Conservation (phyloP, 2,329 filamentous ascomycete genomes). For the Monosporascus cannonballus region DNA sequence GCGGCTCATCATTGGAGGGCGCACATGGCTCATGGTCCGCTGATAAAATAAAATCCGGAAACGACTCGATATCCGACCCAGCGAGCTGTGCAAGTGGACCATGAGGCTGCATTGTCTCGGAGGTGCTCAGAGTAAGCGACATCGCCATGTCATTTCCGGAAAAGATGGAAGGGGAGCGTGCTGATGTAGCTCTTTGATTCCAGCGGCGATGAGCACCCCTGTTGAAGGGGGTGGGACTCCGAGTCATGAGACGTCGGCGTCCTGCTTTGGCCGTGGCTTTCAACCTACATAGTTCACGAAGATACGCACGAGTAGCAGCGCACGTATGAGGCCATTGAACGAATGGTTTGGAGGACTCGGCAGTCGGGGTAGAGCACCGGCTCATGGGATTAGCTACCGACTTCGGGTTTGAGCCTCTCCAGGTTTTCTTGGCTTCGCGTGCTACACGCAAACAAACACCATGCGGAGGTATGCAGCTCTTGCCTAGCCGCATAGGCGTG, state of each 20-base stretch:
- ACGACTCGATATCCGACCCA: slow-evolving; percentile 31
- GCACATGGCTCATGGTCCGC: slow-evolving; percentile 3
- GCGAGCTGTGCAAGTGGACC: slow-evolving; percentile 56
- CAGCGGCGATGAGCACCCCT: slow-evolving; percentile 43
- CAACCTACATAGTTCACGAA: slow-evolving; percentile 56
- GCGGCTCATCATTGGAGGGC: slow-evolving; percentile 2
- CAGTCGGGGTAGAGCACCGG: slow-evolving; percentile 51
- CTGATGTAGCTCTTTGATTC: slow-evolving; percentile 43
- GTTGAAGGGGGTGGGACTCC: slow-evolving; percentile 51
- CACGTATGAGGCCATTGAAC: slow-evolving; percentile 60
- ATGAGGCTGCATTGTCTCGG: slow-evolving; percentile 58
- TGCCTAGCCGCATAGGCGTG: slow-evolving; percentile 58
- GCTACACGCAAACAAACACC: slow-evolving; percentile 60
- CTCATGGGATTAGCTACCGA: slow-evolving; percentile 33
- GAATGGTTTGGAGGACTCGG: slow-evolving; percentile 39
- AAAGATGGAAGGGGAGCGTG: slow-evolving; percentile 44
- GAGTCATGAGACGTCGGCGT: slow-evolving; percentile 42
- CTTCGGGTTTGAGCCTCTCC: slow-evolving; percentile 53
- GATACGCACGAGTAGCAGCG: slow-evolving; percentile 54
- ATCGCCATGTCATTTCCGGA: slow-evolving; percentile 56
- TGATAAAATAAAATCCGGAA: slow-evolving; percentile 7
- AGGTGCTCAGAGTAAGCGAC: slow-evolving; percentile 57
- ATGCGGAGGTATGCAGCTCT: slow-evolving; percentile 57
- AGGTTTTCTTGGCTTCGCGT: slow-evolving; percentile 59
- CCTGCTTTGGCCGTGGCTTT: slow-evolving; percentile 40